phyloP scores from a whole-genome alignment of 2,329 filamentous ascomycete species.

The Paecilomyces sp. region DNA sequence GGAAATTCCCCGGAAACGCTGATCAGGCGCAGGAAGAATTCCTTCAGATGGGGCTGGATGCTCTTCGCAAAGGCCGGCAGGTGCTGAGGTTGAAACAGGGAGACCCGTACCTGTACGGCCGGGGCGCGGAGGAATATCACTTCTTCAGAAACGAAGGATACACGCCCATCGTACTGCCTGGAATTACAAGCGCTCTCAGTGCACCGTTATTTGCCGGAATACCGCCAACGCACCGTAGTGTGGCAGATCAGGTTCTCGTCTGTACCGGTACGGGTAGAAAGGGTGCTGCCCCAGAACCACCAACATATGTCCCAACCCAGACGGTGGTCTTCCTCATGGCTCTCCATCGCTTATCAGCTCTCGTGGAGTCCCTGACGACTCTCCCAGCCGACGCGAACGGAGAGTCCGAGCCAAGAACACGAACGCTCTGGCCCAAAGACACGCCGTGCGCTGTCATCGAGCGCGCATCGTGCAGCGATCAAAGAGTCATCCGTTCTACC shows the following conservation, averaged over 20 bases:
- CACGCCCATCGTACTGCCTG: constrained; percentile 68
- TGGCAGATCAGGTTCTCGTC: constrained; percentile 89
- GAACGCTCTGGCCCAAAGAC: constrained; percentile 56
- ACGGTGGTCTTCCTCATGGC: constrained; percentile 96
- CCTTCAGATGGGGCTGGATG: constrained; percentile 67
- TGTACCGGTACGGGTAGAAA: constrained; percentile 94
- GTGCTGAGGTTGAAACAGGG: constrained; percentile 93
- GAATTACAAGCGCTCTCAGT: constrained; percentile 79
- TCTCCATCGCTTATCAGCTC: constrained; percentile 69
- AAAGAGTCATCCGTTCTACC: constrained; percentile 84
- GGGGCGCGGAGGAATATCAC: constrained; percentile 84
- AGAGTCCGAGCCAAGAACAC: constrained; percentile 6
- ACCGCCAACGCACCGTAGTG: constrained; percentile 79
- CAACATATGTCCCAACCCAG: constrained; percentile 65
- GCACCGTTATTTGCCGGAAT: constrained; percentile 85
- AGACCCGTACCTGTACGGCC: constrained; percentile 92
- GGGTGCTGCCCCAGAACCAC: constrained; percentile 73
- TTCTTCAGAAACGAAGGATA: constrained; percentile 72
- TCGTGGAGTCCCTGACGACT: constrained; percentile 63
- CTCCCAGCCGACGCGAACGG: constrained; percentile 17
- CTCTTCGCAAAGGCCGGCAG: constrained; percentile 60
- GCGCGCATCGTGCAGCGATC: constrained; percentile 86
- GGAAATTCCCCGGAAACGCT: constrained; percentile 96
- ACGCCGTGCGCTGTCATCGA: constrained; percentile 92
- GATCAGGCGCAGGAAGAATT: constrained; percentile 90